A percentile compares a stretch with the other conserved stretches of the same genome.
These are phyloP conservation scores for Mucor sp. DNA, from an alignment of 371 early-diverging fungal genomes.

Conservation along the genomic window DNA sequence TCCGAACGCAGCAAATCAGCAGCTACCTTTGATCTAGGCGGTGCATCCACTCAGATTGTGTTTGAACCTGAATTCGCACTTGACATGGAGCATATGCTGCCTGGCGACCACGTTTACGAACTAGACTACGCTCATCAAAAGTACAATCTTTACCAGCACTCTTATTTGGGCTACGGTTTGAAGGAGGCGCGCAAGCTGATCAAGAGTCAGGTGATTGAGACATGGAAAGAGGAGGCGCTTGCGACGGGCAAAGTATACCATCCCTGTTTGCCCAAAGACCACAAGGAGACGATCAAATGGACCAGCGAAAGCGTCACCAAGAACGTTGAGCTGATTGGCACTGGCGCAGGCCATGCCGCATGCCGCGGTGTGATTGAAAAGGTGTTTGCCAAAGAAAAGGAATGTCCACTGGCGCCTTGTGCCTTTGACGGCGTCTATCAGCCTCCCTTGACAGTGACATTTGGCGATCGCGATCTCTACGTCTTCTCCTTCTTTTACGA, in stretches of 20 bases:
- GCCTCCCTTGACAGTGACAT: slow-evolving; percentile 74
- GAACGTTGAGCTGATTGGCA: slow-evolving; percentile 43
- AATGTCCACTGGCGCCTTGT: slow-evolving; percentile 69
- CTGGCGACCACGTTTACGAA: slow-evolving; percentile 71
- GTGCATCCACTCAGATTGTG: slow-evolving; percentile 95
- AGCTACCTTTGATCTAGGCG: slow-evolving; percentile 96
- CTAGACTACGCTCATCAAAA: slow-evolving; percentile 68
- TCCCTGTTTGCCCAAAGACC: slow-evolving; percentile 39
- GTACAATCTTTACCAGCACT: slow-evolving; percentile 90
- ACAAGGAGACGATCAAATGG: slow-evolving; percentile 32
- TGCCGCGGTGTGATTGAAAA: slow-evolving; percentile 58
- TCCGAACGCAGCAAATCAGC: slow-evolving; percentile 65
- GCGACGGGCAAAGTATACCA: slow-evolving; percentile 25
- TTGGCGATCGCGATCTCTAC: slow-evolving; percentile 79
- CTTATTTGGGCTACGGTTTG: slow-evolving; percentile 91
- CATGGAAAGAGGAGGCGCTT: slow-evolving; percentile 30
- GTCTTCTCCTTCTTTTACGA: slow-evolving; percentile 97
- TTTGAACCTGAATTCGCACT: slow-evolving; percentile 81
- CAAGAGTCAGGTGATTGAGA: slow-evolving; percentile 14
- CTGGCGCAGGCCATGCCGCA: slow-evolving; percentile 56
- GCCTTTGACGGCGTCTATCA: slow-evolving; percentile 93
- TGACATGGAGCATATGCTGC: slow-evolving; percentile 40
- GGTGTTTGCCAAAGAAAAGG: slow-evolving; percentile 63
- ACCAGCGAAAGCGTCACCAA: slow-evolving; percentile 9
- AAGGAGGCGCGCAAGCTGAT: slow-evolving; percentile 71